Percentiles rank a stretch among this genome's conserved stretches.
These are phyloP conservation scores for Lepidium didymum DNA, from an alignment of 345 rosid genomes.

Conservation along the genomic window DNA sequence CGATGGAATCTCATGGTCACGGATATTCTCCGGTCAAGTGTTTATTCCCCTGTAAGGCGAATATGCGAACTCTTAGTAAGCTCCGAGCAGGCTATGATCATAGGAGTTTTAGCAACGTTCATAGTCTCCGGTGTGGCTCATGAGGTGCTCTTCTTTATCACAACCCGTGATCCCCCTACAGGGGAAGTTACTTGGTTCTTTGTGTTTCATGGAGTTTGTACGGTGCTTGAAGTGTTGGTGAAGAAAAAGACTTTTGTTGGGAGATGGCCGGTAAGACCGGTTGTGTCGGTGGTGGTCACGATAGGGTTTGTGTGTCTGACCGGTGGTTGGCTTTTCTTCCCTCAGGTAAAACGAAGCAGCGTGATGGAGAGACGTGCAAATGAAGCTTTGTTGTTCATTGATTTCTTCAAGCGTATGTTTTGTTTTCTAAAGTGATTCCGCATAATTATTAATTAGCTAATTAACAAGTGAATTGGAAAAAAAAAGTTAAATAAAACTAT, in stretches of 20 bases:
- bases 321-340: constrained; percentile 26
- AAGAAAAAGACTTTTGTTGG: constrained; percentile 18
- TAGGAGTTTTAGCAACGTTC: constrained; percentile 23
- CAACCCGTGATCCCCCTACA: constrained; percentile 38
- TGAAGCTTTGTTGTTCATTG: constrained; percentile 9
- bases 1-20: constrained; percentile 66
- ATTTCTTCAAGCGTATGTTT: not conserved
- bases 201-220: constrained; percentile 46
- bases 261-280: not conserved
- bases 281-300: constrained; percentile 11
- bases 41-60: constrained; percentile 15
- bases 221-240: constrained; percentile 31
- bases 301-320: constrained; percentile 21
- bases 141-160: constrained; percentile 33
- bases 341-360: constrained; percentile 9
- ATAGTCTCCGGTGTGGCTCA: constrained; percentile 53
- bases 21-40: constrained; percentile 36
- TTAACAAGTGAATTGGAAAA: no score
- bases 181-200: constrained; percentile 61
- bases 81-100: not conserved
- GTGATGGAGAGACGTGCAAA: not conserved
- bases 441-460: no score
- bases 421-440: not conserved
- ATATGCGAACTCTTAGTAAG: not conserved
- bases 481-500: no score